A percentile compares a stretch with the other conserved stretches of the same genome.
phyloP scores from a whole-genome alignment of 495 filamentous ascomycete species.

The Jackrogersella minutella region DNA sequence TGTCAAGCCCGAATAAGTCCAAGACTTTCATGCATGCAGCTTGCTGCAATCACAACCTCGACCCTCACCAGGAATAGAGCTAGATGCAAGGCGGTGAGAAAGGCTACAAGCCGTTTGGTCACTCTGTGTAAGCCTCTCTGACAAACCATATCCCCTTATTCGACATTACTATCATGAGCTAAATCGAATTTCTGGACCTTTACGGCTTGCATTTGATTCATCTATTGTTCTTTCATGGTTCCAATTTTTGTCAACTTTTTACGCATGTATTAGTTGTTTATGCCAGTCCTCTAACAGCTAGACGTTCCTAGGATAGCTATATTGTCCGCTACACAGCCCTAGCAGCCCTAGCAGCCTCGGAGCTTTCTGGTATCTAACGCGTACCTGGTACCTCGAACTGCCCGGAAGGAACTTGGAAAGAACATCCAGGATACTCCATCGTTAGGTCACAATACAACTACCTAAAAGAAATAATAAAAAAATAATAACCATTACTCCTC shows the following conservation, averaged over 20 bases:
- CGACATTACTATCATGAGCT: conserved; percentile 31
- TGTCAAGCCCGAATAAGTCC: conserved; percentile 14
- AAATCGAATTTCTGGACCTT: conserved; percentile 24
- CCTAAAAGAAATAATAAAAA: neutral
- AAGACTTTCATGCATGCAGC: conserved; percentile 42
- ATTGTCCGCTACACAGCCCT: conserved; percentile 35
- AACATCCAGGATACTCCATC: conserved; percentile 31
- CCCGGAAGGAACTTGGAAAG: conserved; percentile 30
- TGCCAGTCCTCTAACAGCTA: conserved; percentile 25
- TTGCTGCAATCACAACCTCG: conserved; percentile 38
- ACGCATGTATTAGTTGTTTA: conserved; percentile 18
- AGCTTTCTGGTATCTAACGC: conserved; percentile 18
- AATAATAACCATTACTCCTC: conserved; percentile 25
- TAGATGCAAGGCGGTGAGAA: conserved; percentile 45
- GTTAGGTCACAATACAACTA: conserved; percentile 28
- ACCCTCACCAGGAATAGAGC: conserved; percentile 34
- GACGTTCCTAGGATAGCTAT: conserved; percentile 24
- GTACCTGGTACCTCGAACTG: conserved; percentile 35
- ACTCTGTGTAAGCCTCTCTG: conserved; percentile 40
- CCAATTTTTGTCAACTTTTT: conserved; percentile 24
- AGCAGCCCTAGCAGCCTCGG: conserved; percentile 26
- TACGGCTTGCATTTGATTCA: conserved; percentile 26
- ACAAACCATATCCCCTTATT: conserved; percentile 41
- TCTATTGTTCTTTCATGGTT: conserved; percentile 20
- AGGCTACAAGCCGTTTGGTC: conserved; percentile 45